These are phyloP conservation scores for Tetrahymena borealis DNA, from an alignment of 73 alveolate species.

Conservation along the genomic window DNA sequence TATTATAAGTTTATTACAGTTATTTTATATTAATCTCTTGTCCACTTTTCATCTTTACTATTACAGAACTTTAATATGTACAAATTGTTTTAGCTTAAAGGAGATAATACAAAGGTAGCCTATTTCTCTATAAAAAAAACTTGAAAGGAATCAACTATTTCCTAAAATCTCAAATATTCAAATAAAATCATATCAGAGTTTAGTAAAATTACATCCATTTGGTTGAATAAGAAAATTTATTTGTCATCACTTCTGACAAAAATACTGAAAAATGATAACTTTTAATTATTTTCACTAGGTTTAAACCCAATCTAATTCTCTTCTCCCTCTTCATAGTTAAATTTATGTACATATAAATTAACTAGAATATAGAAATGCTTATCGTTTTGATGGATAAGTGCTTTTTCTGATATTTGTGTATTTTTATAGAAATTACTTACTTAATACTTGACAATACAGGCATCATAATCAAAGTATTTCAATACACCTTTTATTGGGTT, in stretches of 20 bases:
- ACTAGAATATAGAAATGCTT: background rate
- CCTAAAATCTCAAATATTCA: background rate
- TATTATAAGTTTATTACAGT: background rate
- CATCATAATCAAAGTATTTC: background rate
- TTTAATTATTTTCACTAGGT: background rate
- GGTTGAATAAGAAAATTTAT: background rate
- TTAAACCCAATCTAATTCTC: background rate
- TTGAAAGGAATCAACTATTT: background rate
- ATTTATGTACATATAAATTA: background rate
- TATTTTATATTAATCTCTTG: background rate
- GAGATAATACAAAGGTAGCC: background rate
- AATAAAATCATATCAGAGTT: background rate
- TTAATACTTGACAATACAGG: background rate
- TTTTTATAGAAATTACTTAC: too few relatives aligned
- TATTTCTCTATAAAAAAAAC: background rate
- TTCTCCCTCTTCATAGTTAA: background rate
- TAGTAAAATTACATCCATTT: background rate
- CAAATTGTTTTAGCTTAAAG: background rate
- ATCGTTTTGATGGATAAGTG: background rate
- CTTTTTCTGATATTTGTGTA: background rate
- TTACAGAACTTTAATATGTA: background rate
- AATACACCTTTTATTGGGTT: background rate
- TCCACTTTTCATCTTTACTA: background rate
- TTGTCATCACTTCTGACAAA: background rate
- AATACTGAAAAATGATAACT: background rate